These are phyloP conservation scores for Castanospermum australe DNA, from an alignment of 306 rosid genomes.

Conservation along the genomic window DNA sequence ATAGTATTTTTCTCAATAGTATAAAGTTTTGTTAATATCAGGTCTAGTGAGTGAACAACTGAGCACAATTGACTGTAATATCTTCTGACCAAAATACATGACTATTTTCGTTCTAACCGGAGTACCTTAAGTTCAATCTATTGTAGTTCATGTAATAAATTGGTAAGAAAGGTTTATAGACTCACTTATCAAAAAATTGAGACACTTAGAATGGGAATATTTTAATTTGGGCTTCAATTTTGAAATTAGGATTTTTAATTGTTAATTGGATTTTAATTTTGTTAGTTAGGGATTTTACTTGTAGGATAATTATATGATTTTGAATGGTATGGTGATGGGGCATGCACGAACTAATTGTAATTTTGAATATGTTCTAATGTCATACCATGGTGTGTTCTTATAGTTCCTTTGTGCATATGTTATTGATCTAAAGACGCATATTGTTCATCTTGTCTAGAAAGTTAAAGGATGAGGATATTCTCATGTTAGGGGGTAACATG, in stretches of 20 bases:
- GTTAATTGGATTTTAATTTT: not conserved
- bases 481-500: no score
- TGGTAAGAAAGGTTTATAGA: not conserved
- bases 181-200: not conserved
- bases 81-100: not conserved
- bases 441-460: not conserved
- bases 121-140: not conserved
- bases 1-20: not conserved
- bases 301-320: not conserved
- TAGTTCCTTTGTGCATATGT: not conserved
- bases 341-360: not conserved
- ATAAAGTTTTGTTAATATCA: not conserved
- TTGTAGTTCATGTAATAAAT: not conserved
- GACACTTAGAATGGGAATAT: not conserved
- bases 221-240: not conserved
- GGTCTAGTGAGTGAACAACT: not conserved
- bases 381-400: no score
- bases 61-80: constrained; percentile 6
- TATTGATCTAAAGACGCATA: not conserved
- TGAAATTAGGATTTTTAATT: not conserved
- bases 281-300: not conserved
- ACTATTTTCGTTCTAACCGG: not conserved
- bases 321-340: not conserved
- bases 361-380: not conserved
- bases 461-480: no score